Conservation (phyloP, 2,329 filamentous ascomycete genomes). For the Sordariomycetes sp. region DNA sequence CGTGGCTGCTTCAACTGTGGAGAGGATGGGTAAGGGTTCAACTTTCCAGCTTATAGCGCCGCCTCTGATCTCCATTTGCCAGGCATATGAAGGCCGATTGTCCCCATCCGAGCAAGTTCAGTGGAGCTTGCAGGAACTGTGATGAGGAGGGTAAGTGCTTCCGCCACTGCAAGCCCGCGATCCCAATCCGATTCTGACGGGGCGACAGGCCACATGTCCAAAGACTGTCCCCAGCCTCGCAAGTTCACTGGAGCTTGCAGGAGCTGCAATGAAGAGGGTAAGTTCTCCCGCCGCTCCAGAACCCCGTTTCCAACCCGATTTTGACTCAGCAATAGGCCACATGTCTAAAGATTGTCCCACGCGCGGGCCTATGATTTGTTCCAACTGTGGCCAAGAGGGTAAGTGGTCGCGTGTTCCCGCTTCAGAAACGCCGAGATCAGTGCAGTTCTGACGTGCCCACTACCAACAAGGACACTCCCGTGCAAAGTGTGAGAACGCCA, state of each 20-base stretch:
- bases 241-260: conserved; percentile 19
- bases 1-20: conserved; percentile 6
- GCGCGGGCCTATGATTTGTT: conserved; percentile 43
- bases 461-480: conserved; percentile 49
- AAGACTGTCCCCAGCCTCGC: conserved; percentile 6
- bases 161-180: too few relatives aligned
- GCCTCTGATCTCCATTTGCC: not conserved
- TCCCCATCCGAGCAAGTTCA: conserved; percentile 14
- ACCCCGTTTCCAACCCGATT: conserved; percentile 51
- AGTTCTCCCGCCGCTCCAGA: conserved; percentile 22
- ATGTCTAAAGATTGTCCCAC: conserved; percentile 52
- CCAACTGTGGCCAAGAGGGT: conserved; percentile 53
- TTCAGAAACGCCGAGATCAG: not conserved
- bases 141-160: conserved; percentile 36
- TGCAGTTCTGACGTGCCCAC: not conserved
- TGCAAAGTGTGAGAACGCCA: conserved; percentile 45
- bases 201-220: too few relatives aligned
- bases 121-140: conserved; percentile 30
- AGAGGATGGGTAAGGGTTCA: conserved; percentile 1
- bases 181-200: too few relatives aligned
- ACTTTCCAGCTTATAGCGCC: not conserved
- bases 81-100: conserved; percentile 21
- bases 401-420: conserved; percentile 9
- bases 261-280: conserved; percentile 44
- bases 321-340: conserved; percentile 35